A percentile compares a stretch with the other conserved stretches of the same genome.
These are phyloP conservation scores for Starmerella geochares DNA, from an alignment of 805 yeast genomes.

Conservation along the genomic window DNA sequence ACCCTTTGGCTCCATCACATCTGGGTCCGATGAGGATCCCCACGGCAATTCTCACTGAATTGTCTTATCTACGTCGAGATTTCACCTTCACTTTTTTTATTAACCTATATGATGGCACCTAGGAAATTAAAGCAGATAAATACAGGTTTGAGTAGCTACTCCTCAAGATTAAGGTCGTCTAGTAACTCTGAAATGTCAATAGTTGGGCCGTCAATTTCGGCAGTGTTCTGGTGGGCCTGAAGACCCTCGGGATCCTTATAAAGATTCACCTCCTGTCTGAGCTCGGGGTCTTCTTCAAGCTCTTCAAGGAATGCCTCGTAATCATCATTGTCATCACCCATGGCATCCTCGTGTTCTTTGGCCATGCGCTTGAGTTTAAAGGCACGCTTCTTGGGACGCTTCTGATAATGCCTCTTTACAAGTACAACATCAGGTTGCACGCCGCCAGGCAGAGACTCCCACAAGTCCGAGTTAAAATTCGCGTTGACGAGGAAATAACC, in stretches of 20 bases:
- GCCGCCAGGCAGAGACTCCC: slow-evolving; percentile 35
- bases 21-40: neutral
- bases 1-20: neutral
- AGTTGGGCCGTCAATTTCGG: slow-evolving; percentile 73
- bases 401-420: slow-evolving; percentile 77
- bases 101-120: neutral
- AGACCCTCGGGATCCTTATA: slow-evolving; percentile 49
- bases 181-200: slow-evolving; percentile 84
- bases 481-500: slow-evolving; percentile 77
- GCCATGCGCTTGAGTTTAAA: slow-evolving; percentile 99
- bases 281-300: slow-evolving; percentile 90
- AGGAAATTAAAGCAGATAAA: neutral
- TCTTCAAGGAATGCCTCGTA: slow-evolving; percentile 93
- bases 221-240: slow-evolving; percentile 21
- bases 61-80: no score
- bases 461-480: slow-evolving; percentile 49
- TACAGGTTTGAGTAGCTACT: slow-evolving; percentile 40
- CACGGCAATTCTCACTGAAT: no score
- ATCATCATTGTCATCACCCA: slow-evolving; percentile 61
- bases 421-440: slow-evolving; percentile 64
- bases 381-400: slow-evolving; percentile 61
- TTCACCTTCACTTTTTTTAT: no score
- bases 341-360: slow-evolving; percentile 50
- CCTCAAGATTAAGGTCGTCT: slow-evolving; percentile 64
- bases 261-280: slow-evolving; percentile 80